Percentiles rank a stretch among this genome's conserved stretches.
Evolutionary conservation across 2,329 filamentous ascomycete species (phyloP).

Genomic region (Paraconiothyrium brasiliense): DNA sequence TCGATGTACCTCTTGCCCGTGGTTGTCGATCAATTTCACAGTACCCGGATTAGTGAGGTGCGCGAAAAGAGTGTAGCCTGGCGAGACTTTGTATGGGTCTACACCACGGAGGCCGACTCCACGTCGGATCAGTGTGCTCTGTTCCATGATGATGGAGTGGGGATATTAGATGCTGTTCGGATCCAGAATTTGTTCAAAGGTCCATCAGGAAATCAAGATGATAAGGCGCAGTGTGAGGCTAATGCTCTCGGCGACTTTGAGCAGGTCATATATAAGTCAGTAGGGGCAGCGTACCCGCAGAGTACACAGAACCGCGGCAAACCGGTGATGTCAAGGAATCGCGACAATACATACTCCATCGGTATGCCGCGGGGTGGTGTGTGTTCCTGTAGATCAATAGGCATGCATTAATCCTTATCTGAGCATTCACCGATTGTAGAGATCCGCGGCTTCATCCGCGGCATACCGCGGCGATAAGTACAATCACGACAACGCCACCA

Average conservation of each 20-base stretch:
- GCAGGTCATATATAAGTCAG: background rate
- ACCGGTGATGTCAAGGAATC: background rate
- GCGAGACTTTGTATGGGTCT: slow-evolving; percentile 48
- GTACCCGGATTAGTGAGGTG: slow-evolving; percentile 53
- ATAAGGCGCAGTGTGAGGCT: background rate
- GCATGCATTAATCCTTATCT: background rate
- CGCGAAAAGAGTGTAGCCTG: slow-evolving; percentile 55
- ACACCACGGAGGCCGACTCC: slow-evolving; percentile 55
- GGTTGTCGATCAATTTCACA: slow-evolving; percentile 53
- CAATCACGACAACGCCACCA: slow-evolving; percentile 21
- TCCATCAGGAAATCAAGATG: too few relatives aligned
- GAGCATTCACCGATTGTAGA: background rate
- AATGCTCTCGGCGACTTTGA: background rate
- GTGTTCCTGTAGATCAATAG: background rate
- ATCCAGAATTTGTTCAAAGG: too few relatives aligned
- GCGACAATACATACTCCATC: background rate
- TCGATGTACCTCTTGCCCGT: slow-evolving; percentile 54
- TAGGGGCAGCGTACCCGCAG: background rate
- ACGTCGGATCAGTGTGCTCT: slow-evolving; percentile 54
- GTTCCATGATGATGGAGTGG: slow-evolving; percentile 48
- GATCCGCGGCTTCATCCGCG: slow-evolving; percentile 17
- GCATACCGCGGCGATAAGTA: slow-evolving; percentile 27
- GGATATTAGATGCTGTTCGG: background rate
- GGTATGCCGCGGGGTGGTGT: slow-evolving; percentile 1
- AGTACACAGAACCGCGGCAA: background rate